Conservation (phyloP, 1,284 basidiomycete genomes). For the Rhodotorula sp. region DNA sequence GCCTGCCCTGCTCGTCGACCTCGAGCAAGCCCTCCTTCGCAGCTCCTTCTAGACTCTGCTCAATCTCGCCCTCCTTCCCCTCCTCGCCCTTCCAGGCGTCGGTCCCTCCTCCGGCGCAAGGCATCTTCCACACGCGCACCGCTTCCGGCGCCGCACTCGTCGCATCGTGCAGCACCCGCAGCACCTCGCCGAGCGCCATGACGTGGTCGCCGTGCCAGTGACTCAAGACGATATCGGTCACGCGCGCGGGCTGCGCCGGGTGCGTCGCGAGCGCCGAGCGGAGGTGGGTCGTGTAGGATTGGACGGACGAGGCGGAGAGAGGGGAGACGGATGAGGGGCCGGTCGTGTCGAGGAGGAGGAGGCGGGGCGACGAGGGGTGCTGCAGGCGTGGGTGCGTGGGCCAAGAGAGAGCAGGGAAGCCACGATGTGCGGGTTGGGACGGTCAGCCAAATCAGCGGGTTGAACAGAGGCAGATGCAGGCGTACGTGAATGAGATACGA, state of each 20-base stretch:
- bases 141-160: not conserved
- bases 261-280: slow-evolving; percentile 46
- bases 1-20: slow-evolving; percentile 45
- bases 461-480: not conserved
- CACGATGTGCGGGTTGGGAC: not conserved
- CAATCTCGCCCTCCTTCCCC: slow-evolving; percentile 16
- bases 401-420: not conserved
- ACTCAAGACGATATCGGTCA: slow-evolving; percentile 85
- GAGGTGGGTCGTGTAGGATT: slow-evolving; percentile 61
- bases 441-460: not conserved
- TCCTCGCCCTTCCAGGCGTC: not conserved
- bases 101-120: not conserved
- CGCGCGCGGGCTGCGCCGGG: slow-evolving; percentile 34
- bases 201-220: slow-evolving; percentile 90
- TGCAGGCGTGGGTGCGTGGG: not conserved
- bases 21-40: not conserved
- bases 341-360: slow-evolving; percentile 76
- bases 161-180: slow-evolving; percentile 61
- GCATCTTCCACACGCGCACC: slow-evolving; percentile 27
- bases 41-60: not conserved
- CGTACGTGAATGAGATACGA: slow-evolving; percentile 70
- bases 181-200: slow-evolving; percentile 71
- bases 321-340: slow-evolving; percentile 62
- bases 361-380: slow-evolving; percentile 58
- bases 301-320: slow-evolving; percentile 87